These are phyloP conservation scores for Adiantum capillusveneris DNA, from an alignment of 75 land plant genomes.

Conservation along the genomic window DNA sequence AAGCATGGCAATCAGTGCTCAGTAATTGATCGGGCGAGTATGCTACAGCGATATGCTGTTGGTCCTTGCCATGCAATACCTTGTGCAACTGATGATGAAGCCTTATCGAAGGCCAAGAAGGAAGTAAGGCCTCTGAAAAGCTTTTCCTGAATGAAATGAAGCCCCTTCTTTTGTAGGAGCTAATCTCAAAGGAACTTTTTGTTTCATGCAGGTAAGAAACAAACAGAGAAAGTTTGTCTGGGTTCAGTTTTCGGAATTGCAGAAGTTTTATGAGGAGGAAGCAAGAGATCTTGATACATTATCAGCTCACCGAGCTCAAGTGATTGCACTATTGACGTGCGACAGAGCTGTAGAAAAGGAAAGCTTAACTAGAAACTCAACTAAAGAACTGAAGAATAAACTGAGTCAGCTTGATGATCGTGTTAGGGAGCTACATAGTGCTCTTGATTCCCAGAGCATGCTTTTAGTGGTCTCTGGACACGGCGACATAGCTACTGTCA, in stretches of 20 bases:
- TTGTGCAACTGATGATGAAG: constrained; percentile 64
- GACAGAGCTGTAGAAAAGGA: constrained; percentile 9
- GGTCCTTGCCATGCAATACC: constrained; percentile 68
- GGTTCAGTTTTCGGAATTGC: constrained; percentile 77
- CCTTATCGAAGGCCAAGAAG: constrained; percentile 55
- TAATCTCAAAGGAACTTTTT: not conserved
- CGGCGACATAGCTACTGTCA: constrained; percentile 68
- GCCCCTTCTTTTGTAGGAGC: too few relatives aligned
- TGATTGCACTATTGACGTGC: constrained; percentile 67
- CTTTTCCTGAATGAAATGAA: too few relatives aligned
- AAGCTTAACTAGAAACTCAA: constrained; percentile 7
- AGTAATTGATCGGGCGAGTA: constrained; percentile 57
- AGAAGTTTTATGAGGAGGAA: constrained; percentile 45
- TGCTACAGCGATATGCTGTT: constrained; percentile 64
- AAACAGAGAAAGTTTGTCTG: constrained; percentile 62
- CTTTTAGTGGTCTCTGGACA: constrained; percentile 73
- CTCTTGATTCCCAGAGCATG: constrained; percentile 54
- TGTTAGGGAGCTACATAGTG: constrained; percentile 36
- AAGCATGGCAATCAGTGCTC: constrained; percentile 52
- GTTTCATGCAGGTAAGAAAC: constrained; percentile 49
- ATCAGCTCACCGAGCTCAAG: constrained; percentile 48
- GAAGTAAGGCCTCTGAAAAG: constrained; percentile 39
- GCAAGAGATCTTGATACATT: constrained; percentile 41
- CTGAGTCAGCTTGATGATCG: constrained; percentile 42
- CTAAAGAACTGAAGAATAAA: constrained; percentile 47